Evolutionary conservation across 2,329 filamentous ascomycete species (phyloP).

Genomic region (Blastomyces gilchristii): DNA sequence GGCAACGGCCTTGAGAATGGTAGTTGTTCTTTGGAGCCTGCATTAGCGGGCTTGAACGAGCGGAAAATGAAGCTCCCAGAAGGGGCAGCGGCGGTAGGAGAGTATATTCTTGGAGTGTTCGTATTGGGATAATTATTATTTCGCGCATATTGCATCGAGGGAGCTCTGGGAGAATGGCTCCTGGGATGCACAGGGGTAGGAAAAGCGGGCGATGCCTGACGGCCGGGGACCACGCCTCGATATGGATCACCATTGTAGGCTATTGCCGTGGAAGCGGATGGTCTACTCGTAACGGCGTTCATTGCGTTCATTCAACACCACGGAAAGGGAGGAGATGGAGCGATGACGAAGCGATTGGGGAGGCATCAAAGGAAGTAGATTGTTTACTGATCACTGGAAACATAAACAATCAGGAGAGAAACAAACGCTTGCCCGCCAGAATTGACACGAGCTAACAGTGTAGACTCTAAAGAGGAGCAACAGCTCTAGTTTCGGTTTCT

Average conservation of each 20-base stretch:
- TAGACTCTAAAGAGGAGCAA: background rate
- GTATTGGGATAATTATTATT: constrained; percentile 29
- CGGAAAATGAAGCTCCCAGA: constrained; percentile 21
- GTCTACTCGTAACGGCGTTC: constrained; percentile 33
- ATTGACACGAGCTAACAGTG: constrained; percentile 1
- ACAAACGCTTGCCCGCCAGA: background rate
- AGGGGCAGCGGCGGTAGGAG: constrained; percentile 26
- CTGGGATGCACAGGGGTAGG: constrained; percentile 24
- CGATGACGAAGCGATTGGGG: background rate
- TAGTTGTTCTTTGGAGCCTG: constrained; percentile 24
- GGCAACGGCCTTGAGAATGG: constrained; percentile 40
- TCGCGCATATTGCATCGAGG: background rate
- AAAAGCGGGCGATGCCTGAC: constrained; percentile 14
- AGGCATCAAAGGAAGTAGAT: background rate
- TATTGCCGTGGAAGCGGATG: constrained; percentile 25
- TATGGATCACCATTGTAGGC: constrained; percentile 24
- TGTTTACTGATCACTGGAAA: constrained; percentile 3
- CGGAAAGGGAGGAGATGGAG: background rate
- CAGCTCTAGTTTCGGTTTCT: background rate
- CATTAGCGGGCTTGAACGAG: constrained; percentile 30
- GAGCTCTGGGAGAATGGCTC: constrained; percentile 29
- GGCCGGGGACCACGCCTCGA: constrained; percentile 19
- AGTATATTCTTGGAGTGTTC: constrained; percentile 31
- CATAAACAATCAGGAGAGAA: background rate
- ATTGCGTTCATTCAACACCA: constrained; percentile 21